These are phyloP conservation scores for Lepidium africanum DNA, from an alignment of 345 rosid genomes.

Conservation along the genomic window DNA sequence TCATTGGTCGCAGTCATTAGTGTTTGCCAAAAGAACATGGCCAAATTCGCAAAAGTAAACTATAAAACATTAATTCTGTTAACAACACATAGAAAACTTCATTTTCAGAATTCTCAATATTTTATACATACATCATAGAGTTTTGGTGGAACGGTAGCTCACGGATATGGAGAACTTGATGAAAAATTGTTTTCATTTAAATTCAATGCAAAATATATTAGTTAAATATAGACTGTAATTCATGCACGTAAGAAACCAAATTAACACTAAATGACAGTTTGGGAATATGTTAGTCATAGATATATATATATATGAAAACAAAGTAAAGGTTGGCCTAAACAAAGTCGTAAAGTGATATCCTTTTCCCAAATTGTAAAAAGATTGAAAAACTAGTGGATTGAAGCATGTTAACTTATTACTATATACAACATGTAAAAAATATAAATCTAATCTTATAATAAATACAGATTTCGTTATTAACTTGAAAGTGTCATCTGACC, in stretches of 20 bases:
- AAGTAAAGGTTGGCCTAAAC: slow-evolving; percentile 4
- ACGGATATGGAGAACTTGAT: not conserved
- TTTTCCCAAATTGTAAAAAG: not conserved
- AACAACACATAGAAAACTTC: not conserved
- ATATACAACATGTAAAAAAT: not conserved
- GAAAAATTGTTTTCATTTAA: not conserved
- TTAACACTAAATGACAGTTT: not conserved
- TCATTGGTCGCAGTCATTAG: too few relatives aligned
- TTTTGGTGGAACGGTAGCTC: not conserved
- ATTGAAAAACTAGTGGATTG: not conserved
- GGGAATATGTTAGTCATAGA: not conserved
- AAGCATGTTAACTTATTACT: not conserved
- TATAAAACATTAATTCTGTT: too few relatives aligned
- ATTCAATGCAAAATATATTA: not conserved
- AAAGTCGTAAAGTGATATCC: not conserved
- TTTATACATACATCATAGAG: not conserved
- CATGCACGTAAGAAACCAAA: slow-evolving; percentile 2
- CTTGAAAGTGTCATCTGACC: not conserved
- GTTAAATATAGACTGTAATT: not conserved
- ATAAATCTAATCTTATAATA: not conserved
- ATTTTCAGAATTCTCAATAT: not conserved
- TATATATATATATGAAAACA: not conserved
- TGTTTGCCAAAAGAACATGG: too few relatives aligned
- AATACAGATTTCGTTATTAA: not conserved
- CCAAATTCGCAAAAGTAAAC: too few relatives aligned